Evolutionary conservation across 257 asterid genomes (phyloP).

Genomic region (Solanum chmielewskii): DNA sequence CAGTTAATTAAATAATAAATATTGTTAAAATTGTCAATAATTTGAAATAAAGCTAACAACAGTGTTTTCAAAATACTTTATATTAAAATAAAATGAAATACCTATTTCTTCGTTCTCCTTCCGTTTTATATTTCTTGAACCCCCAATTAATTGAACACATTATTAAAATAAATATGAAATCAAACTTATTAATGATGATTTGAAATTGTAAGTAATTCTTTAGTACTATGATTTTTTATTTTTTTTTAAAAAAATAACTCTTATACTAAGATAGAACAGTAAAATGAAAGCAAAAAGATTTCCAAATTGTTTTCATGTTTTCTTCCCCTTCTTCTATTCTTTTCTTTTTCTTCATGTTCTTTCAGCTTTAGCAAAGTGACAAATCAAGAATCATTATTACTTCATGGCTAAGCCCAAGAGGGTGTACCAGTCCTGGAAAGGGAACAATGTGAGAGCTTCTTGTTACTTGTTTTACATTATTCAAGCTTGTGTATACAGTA

Average conservation of each 20-base stretch:
- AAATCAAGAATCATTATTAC: background rate
- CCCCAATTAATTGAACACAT: background rate
- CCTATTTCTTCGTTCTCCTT: background rate
- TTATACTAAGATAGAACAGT: background rate
- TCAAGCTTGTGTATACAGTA: background rate
- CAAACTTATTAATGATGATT: background rate
- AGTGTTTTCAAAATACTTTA: too few species aligned
- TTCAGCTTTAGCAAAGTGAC: background rate
- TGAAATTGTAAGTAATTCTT: background rate
- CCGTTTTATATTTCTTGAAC: background rate
- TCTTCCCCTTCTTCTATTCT: background rate
- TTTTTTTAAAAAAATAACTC: background rate
- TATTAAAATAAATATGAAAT: too few species aligned
- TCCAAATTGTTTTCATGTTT: background rate
- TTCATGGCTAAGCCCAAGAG: constrained; percentile 16
- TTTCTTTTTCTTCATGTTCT: background rate
- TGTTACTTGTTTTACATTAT: background rate
- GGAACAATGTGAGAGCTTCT: constrained; percentile 20
- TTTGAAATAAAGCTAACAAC: too few species aligned
- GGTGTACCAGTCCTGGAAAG: constrained; percentile 24
- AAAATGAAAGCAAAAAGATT: background rate
- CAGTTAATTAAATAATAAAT: too few species aligned
- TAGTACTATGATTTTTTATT: too few species aligned
- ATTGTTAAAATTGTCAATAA: too few species aligned
- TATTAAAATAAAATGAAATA: background rate